phyloP scores from a whole-genome alignment of 257 asterid species.

The Capsicum baccatum region DNA sequence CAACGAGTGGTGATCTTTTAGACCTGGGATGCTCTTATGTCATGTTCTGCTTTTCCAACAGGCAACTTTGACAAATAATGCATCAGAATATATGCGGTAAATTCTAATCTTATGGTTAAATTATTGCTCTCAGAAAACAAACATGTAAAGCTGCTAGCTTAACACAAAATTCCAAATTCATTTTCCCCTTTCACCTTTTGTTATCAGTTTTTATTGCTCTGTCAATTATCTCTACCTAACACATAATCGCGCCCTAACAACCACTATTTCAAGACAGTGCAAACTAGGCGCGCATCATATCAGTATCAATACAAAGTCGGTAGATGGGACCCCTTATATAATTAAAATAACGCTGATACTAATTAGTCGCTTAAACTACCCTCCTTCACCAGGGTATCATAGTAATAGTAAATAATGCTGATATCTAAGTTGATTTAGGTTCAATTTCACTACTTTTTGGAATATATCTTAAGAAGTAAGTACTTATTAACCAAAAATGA shows the following conservation, averaged over 20 bases:
- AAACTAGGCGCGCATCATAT: not conserved
- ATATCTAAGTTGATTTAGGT: not conserved
- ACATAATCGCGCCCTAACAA: not conserved
- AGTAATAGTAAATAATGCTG: too few species aligned
- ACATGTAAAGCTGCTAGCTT: not conserved
- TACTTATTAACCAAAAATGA: not conserved
- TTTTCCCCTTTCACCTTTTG: not conserved
- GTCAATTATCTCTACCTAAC: not conserved
- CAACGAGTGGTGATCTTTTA: not conserved
- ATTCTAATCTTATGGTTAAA: not conserved
- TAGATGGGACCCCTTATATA: slow-evolving; percentile 3
- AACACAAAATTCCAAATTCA: not conserved
- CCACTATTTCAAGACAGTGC: not conserved
- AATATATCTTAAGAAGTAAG: not conserved
- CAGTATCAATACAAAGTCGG: not conserved
- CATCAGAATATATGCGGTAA: slow-evolving; percentile 41
- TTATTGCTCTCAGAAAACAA: too few species aligned
- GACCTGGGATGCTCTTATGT: not conserved
- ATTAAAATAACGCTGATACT: not conserved
- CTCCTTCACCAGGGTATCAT: not conserved
- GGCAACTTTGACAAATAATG: slow-evolving; percentile 61
- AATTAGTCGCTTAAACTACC: not conserved
- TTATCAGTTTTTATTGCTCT: not conserved
- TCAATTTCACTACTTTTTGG: not conserved
- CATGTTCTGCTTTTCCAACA: slow-evolving; percentile 21